These are phyloP conservation scores for Nothophoma quercina DNA, from an alignment of 2,329 filamentous ascomycete species.

Conservation along the genomic window DNA sequence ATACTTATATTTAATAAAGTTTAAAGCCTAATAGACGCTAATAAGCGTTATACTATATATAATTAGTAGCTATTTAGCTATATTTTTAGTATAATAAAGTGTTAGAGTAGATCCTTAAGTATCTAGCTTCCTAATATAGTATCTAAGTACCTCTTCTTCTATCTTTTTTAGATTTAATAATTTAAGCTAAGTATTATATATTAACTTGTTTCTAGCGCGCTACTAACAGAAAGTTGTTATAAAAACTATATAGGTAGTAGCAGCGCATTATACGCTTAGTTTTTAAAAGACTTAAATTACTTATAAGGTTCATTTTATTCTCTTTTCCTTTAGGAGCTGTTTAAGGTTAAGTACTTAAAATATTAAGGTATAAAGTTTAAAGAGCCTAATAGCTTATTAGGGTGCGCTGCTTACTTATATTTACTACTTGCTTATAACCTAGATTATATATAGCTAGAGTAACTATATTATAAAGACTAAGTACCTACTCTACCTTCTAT, in stretches of 20 bases:
- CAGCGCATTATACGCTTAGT: neutral
- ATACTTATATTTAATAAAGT: neutral
- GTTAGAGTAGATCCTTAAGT: neutral
- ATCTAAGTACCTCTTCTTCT: neutral
- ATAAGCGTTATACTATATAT: neutral
- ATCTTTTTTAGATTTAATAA: neutral
- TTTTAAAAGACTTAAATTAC: neutral
- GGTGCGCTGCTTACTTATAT: neutral
- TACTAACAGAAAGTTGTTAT: neutral
- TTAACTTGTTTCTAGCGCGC: neutral
- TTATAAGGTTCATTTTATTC: neutral
- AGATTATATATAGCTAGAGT: too few relatives aligned
- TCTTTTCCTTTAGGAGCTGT: neutral
- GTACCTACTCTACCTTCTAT: too few relatives aligned
- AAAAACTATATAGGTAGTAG: neutral
- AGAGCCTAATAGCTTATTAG: neutral
- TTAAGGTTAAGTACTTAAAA: neutral
- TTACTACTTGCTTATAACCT: conserved; percentile 13
- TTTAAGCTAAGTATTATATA: neutral
- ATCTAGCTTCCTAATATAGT: neutral
- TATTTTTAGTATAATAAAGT: neutral
- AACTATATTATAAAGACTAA: too few relatives aligned
- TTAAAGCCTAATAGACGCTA: neutral
- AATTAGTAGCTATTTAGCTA: neutral
- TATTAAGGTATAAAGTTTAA: neutral